phyloP scores from a whole-genome alignment of 331 rosid genomes.

The Arachis monticola region DNA sequence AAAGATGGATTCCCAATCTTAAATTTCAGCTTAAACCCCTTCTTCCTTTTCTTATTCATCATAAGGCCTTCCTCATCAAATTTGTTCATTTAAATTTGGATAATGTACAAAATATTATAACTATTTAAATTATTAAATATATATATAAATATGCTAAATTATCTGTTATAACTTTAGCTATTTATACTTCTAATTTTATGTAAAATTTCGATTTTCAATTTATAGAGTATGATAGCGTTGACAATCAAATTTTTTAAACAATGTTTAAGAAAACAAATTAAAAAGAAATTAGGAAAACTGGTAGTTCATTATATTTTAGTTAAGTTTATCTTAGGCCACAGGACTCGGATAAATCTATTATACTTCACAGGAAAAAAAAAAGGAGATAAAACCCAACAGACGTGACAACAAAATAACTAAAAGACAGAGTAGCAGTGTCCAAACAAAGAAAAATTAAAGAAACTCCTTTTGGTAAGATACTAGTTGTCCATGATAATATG shows the following conservation, averaged over 20 bases:
- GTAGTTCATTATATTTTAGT: no score
- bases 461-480: no score
- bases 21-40: conserved; percentile 54
- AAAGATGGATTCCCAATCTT: conserved; percentile 62
- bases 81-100: conserved; percentile 4
- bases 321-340: conserved; percentile 24
- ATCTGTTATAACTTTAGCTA: no score
- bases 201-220: no score
- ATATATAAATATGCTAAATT: no score
- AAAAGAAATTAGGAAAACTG: no score
- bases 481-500: no score
- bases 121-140: neutral
- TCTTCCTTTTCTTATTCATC: conserved; percentile 14
- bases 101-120: neutral
- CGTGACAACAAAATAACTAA: neutral
- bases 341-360: conserved; percentile 23
- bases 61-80: conserved; percentile 43
- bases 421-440: no score
- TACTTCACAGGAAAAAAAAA: neutral
- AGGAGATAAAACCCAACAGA: neutral
- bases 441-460: no score
- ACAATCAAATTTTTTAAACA: no score
- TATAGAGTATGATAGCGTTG: no score
- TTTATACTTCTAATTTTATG: neutral
- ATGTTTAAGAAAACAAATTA: no score